These are phyloP conservation scores for Thielaviopsis euricoi DNA, from an alignment of 2,329 filamentous ascomycete genomes.

Conservation along the genomic window DNA sequence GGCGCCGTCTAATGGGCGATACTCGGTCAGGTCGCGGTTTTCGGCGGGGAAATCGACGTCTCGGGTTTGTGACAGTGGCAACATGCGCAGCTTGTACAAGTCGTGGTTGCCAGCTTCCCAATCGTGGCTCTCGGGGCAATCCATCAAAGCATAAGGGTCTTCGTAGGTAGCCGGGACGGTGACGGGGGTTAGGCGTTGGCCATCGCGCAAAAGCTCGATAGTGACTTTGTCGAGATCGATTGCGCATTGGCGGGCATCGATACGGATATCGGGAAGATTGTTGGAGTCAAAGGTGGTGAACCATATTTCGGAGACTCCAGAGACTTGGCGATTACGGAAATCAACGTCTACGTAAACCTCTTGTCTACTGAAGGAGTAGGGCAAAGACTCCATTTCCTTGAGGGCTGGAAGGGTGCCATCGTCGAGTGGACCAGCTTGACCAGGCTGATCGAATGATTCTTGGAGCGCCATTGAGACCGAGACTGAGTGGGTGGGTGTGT, in stretches of 20 bases:
- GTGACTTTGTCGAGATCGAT: conserved; percentile 38
- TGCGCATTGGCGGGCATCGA: conserved; percentile 46
- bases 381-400: conserved; percentile 22
- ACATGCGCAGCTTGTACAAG: conserved; percentile 51
- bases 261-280: conserved; percentile 38
- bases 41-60: conserved; percentile 37
- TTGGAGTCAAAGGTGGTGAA: conserved; percentile 46
- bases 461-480: not conserved
- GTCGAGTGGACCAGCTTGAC: conserved; percentile 9
- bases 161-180: conserved; percentile 24
- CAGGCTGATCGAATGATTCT: conserved; percentile 3
- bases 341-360: conserved; percentile 81
- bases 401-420: conserved; percentile 20
- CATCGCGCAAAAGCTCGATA: conserved; percentile 25
- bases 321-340: conserved; percentile 58
- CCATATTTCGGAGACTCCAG: conserved; percentile 66
- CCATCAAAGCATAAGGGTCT: conserved; percentile 52
- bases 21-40: conserved; percentile 37
- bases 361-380: conserved; percentile 55
- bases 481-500: not conserved
- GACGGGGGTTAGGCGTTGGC: conserved; percentile 14
- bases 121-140: conserved; percentile 42
- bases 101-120: conserved; percentile 60
- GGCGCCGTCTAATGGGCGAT: conserved; percentile 38
- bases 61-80: conserved; percentile 32